Conservation (phyloP, 208 protist genomes). For the Leptomonas seymouri region DNA sequence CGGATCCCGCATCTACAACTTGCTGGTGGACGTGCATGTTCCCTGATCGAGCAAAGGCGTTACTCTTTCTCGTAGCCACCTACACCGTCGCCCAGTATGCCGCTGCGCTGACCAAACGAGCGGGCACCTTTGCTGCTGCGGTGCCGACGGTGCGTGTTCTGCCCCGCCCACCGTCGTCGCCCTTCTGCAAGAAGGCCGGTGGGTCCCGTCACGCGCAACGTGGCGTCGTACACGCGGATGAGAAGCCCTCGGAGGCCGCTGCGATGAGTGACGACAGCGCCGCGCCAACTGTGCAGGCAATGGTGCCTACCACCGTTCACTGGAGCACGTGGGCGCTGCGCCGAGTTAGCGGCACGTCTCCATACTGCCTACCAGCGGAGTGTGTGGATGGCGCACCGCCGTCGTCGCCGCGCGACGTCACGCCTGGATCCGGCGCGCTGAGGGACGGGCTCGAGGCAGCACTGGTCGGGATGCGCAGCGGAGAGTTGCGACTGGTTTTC, state of each 20-base stretch:
- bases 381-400: conserved; percentile 44
- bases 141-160: conserved; percentile 24
- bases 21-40: conserved; percentile 45
- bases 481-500: conserved; percentile 50
- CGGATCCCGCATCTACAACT: neutral
- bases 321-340: conserved; percentile 47
- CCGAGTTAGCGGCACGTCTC: conserved; percentile 30
- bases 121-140: neutral
- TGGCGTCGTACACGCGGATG: too few relatives aligned
- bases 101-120: conserved; percentile 11
- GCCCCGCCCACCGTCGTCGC: neutral
- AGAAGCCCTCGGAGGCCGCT: too few relatives aligned
- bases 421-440: conserved; percentile 38
- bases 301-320: conserved; percentile 5
- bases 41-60: conserved; percentile 23
- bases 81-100: conserved; percentile 45
- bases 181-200: too few relatives aligned
- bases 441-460: conserved; percentile 52
- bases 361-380: conserved; percentile 44
- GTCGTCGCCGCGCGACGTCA: conserved; percentile 41
- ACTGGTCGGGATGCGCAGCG: conserved; percentile 49
- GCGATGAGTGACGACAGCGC: neutral
- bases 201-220: too few relatives aligned
- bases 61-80: conserved; percentile 46
- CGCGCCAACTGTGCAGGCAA: neutral